Evolutionary conservation across 2,329 filamentous ascomycete species (phyloP).

Genomic region (Ophiostoma angusticollis): DNA sequence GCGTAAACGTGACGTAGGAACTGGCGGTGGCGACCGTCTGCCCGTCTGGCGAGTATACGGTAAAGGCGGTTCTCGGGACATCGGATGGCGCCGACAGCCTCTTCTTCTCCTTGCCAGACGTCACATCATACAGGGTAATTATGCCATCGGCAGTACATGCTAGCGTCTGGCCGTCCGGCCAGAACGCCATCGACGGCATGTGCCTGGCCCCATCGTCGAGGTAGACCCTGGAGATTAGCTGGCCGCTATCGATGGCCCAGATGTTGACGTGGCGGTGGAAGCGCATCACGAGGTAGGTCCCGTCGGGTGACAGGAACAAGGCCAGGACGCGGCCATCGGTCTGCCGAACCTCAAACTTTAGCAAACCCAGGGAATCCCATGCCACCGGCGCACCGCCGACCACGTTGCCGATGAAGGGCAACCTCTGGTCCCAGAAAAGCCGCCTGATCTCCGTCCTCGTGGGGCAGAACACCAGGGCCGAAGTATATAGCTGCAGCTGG

Average conservation of each 20-base stretch:
- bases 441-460: conserved; percentile 13
- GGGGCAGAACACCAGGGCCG: conserved; percentile 21
- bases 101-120: neutral
- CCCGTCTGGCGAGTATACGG: neutral
- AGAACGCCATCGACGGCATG: neutral
- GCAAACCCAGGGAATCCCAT: neutral
- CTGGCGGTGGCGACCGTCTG: neutral
- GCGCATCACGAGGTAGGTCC: neutral
- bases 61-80: neutral
- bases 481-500: conserved; percentile 23
- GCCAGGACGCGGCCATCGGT: neutral
- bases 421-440: neutral
- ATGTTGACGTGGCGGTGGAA: neutral
- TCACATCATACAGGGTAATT: neutral
- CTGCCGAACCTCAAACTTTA: neutral
- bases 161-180: neutral
- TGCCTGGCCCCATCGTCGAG: neutral
- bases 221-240: neutral
- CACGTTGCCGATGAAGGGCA: neutral
- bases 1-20: no score
- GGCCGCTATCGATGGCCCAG: neutral
- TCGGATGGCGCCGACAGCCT: neutral
- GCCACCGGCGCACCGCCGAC: neutral
- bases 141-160: neutral
- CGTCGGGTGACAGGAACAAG: neutral